A percentile compares a stretch with the other conserved stretches of the same genome.
Evolutionary conservation across 2,329 filamentous ascomycete species (phyloP).

Genomic region (Aspergillus flavus): DNA sequence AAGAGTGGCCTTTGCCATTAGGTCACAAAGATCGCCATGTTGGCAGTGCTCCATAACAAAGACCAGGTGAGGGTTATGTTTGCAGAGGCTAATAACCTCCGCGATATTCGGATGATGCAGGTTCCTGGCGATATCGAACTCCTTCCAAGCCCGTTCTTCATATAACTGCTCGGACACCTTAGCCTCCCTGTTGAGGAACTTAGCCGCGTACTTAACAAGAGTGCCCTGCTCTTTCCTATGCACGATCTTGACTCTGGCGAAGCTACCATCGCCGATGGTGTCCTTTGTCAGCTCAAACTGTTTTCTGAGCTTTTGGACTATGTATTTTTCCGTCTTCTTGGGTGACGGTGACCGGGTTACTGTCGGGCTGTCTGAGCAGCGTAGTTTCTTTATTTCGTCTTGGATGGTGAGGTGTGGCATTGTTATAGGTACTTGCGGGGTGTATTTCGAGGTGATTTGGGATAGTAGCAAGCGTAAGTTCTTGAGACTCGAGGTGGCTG

Average conservation of each 20-base stretch:
- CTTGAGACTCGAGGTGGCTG: no score
- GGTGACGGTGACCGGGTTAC: not conserved
- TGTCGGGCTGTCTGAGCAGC: not conserved
- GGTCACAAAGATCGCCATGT: constrained; percentile 75
- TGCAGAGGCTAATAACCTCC: constrained; percentile 75
- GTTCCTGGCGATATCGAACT: constrained; percentile 85
- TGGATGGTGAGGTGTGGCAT: not conserved
- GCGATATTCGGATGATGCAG: constrained; percentile 86
- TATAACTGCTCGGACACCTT: constrained; percentile 74
- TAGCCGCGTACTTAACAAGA: constrained; percentile 70
- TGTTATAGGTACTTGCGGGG: not conserved
- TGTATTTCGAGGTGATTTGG: not conserved
- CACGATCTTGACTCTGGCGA: constrained; percentile 82
- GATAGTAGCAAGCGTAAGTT: not conserved
- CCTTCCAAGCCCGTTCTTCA: constrained; percentile 86
- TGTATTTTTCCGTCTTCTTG: not conserved
- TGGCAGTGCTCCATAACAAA: constrained; percentile 93
- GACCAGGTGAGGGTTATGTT: constrained; percentile 75
- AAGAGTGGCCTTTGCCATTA: constrained; percentile 74
- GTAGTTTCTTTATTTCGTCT: not conserved
- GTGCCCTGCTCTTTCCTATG: constrained; percentile 47
- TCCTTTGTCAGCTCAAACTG: not conserved
- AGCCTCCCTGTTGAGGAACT: constrained; percentile 75
- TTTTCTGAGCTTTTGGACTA: not conserved
- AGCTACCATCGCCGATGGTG: constrained; percentile 78